Evolutionary conservation across 805 yeast species (phyloP), one percentile per base, ranked within the genome.

Genomic region (Blastobotrys chiropterorum): DNA sequence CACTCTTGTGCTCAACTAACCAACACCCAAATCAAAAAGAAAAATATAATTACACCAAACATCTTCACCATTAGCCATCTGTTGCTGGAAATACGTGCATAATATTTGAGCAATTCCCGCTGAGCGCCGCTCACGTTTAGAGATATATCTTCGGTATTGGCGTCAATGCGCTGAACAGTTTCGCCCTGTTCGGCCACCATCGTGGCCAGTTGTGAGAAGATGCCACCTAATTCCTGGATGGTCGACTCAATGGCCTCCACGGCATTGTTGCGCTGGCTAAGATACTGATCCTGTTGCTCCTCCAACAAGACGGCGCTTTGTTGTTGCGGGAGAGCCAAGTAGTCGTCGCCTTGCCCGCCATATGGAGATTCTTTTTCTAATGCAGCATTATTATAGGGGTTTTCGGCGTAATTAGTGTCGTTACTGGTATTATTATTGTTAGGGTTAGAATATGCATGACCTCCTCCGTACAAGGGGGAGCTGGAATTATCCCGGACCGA

Each of bases 101-200:
- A 94, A 69, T 90, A 94, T 67, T 90, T 92, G 59, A 92, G 72
- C 58, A 94, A 76, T 67, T 94, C 98, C 55, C 97, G 73, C 67
- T 94, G 98, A 0, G 99, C 99, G 1, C 98, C 98, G 22, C 79
- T 72, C 14, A 94, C 90, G 66, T 90, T 94, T 65, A 92, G 67
- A 61, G 88, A 82, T 50, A 92, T 89, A 63, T 94, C 98, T 60
- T 90, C 97, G 4, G 95, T 95, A 64, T 94, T 90, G 51, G 83
- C 87, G 69, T 94, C 99, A 57, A 94, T 94, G 64, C 98, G 76
- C 68, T 92, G 98, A 52, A 94, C 92, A 14, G 86, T 86, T 62
- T 94, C 99, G 41, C 98, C 92, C 70, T 94, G 99, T 67, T 94
- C 98, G 56, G 87, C 90, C 5, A 94, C 97, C 98, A 94, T 92